Base-by-base conservation (phyloP, 2,329 filamentous ascomycete genomes). In the Fusarium sterilihyphosum region DNA sequence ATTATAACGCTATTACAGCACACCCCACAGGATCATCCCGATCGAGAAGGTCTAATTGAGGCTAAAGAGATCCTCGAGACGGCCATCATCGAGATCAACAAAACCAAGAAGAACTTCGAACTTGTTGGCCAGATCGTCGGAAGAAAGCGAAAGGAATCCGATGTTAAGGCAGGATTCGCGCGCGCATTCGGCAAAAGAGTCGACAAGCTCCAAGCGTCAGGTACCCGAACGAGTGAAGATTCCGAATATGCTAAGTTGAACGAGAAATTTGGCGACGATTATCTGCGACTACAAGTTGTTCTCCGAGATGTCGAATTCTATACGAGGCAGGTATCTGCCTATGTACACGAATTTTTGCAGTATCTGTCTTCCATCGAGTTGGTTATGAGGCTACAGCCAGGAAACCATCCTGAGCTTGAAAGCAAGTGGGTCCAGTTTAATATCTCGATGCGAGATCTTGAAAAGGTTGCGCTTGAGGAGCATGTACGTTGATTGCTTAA, bases 391-490 rank as follows among this genome's bases (percentile, higher is more conserved):
- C 83, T 91, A 40, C 89, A 91, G 75, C 92, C 92, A 18, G 93
- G 92, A 57, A 91, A 89, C 67, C 91, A 94, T 81, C 92, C 94
- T 2, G 95, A 98, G 81, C 86, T 97, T 46, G 95, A 98, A 83
- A 95, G 93, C 86, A 97, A 97, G 81, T 98, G 96, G 94, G 93
- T 95, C 57, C 93, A 92, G 71, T 96, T 98, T 83, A 96, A 95
- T 75, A 91, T 95, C 79, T 93, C 93, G 40, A 93, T 97, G 84
- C 90, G 93, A 73, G 95, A 98, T 78, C 91, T 98, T 73, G 92
- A 95, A 78, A 93, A 92, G 69, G 90, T 95, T 73, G 93, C 93
- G 9, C 86, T 98, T 29, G 93, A 95, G 69, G 93, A 96, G 76
- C 95, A 98, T 86, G 92, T 95, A 85, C 89, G 89, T 85, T 44